Percentiles rank a stretch among this genome's conserved stretches.
These are phyloP conservation scores for Hypoxylon crocopeplum DNA, from an alignment of 495 filamentous ascomycete species.

Conservation along the genomic window DNA sequence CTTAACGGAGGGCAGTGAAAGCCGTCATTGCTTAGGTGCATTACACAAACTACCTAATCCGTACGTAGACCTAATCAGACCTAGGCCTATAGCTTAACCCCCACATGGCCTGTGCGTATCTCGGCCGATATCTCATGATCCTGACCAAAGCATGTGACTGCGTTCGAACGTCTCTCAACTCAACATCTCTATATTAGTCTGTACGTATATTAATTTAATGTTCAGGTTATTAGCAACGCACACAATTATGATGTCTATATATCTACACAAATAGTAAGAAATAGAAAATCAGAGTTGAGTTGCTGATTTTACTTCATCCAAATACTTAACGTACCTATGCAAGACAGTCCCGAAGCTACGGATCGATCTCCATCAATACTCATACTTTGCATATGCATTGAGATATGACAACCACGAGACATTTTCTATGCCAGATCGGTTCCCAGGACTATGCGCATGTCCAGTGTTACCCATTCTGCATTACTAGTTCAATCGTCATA, in stretches of 20 bases:
- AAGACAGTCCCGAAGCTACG: neutral
- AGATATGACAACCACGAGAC: neutral
- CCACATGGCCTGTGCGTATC: slow-evolving; percentile 22
- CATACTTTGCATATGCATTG: slow-evolving; percentile 8
- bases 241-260: neutral
- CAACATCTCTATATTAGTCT: neutral
- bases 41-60: no score
- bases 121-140: neutral
- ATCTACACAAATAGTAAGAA: neutral
- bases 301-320: neutral
- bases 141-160: neutral
- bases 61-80: no score
- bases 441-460: neutral
- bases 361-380: neutral
- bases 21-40: no score
- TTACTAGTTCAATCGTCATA: neutral
- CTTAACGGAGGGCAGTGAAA: neutral
- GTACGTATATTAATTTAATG: no score
- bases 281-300: neutral
- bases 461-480: slow-evolving; percentile 7
- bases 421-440: neutral
- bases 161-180: neutral
- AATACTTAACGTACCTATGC: slow-evolving; percentile 1
- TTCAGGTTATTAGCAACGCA: no score
- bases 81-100: no score